Percentiles rank a stretch among this genome's conserved stretches.
Conservation (phyloP, 2,329 filamentous ascomycete genomes). For the Claviceps cyperi region DNA sequence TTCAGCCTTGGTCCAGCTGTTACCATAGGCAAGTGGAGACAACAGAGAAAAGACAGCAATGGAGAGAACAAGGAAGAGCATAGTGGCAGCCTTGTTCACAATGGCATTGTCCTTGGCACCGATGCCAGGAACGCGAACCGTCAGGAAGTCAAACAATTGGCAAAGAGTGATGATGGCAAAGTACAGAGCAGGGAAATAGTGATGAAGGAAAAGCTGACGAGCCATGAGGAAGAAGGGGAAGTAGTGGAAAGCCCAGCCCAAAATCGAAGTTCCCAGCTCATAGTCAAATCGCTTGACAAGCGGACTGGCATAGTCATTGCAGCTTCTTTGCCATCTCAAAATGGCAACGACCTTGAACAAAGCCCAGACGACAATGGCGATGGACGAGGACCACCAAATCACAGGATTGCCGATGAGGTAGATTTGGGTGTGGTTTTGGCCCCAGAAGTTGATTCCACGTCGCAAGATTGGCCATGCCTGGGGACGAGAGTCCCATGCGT, state of each 20-base stretch:
- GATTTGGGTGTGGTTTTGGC: slow-evolving; percentile 82
- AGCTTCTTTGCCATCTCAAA: slow-evolving; percentile 89
- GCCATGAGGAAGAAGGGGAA: slow-evolving; percentile 99
- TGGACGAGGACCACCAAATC: slow-evolving; percentile 83
- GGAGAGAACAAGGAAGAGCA: slow-evolving; percentile 59
- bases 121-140: slow-evolving; percentile 54
- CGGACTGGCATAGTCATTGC: slow-evolving; percentile 64
- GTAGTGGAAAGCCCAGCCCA: slow-evolving; percentile 96
- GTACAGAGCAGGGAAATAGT: slow-evolving; percentile 95
- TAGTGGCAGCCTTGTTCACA: slow-evolving; percentile 59
- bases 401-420: slow-evolving; percentile 92
- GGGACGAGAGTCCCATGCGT: slow-evolving; percentile 95
- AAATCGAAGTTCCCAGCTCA: slow-evolving; percentile 76
- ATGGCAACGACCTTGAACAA: slow-evolving; percentile 78
- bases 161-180: slow-evolving; percentile 83
- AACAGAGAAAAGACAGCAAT: slow-evolving; percentile 72
- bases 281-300: slow-evolving; percentile 97
- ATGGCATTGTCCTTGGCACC: slow-evolving; percentile 51
- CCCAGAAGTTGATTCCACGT: slow-evolving; percentile 99
- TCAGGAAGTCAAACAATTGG: slow-evolving; percentile 77
- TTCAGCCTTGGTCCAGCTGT: slow-evolving; percentile 78
- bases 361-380: slow-evolving; percentile 61
- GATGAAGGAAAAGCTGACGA: slow-evolving; percentile 93
- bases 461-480: slow-evolving; percentile 82
- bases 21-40: slow-evolving; percentile 82